phyloP scores from a whole-genome alignment of 345 rosid species.

The Corymbia maculata region DNA sequence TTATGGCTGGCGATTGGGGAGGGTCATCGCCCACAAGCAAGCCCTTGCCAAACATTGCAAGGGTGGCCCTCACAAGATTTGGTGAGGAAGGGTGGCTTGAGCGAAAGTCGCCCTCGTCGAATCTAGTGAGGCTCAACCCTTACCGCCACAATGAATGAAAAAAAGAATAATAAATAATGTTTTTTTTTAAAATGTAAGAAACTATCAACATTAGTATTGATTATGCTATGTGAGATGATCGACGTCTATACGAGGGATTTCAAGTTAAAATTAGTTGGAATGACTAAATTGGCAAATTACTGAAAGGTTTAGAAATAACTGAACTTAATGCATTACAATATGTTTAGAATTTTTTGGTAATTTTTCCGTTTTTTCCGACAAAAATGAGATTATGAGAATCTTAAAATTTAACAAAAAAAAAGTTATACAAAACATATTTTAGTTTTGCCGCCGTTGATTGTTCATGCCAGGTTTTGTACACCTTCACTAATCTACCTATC shows the following conservation, averaged over 20 bases:
- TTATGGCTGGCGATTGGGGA: background rate
- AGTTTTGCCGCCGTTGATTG: background rate
- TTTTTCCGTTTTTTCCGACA: background rate
- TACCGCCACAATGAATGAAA: too few species aligned
- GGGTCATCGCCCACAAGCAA: background rate
- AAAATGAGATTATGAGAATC: background rate
- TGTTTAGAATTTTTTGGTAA: background rate
- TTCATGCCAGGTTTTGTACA: background rate
- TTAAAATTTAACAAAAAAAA: background rate
- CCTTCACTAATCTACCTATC: background rate
- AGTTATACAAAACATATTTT: background rate
- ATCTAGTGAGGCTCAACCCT: background rate
- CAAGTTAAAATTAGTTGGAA: background rate
- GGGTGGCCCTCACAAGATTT: background rate
- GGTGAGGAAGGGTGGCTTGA: background rate
- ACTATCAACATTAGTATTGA: fast-evolving
- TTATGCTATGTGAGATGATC: fast-evolving
- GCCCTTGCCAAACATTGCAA: background rate
- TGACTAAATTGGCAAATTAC: background rate
- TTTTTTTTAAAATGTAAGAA: background rate
- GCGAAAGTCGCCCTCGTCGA: background rate
- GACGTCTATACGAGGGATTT: fast-evolving
- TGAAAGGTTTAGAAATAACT: fast-evolving
- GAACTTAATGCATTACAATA: background rate
- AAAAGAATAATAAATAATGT: background rate